Base-by-base conservation (phyloP, 495 filamentous ascomycete genomes). In the Zalerion maritima region DNA sequence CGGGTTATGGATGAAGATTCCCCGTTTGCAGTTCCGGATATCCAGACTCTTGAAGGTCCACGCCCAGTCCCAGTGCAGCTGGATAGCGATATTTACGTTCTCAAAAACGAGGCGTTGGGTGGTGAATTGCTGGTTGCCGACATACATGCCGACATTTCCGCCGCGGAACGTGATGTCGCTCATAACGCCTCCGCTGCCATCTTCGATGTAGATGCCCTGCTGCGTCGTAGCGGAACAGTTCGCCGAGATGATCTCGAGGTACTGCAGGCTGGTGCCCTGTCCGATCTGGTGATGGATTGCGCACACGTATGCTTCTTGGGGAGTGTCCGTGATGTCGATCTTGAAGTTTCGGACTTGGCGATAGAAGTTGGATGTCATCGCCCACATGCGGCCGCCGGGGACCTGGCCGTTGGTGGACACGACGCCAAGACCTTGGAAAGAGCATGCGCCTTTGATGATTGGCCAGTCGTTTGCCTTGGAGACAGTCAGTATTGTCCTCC, bases 351-450 rank as follows among this genome's bases (percentile, higher is more conserved):
- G 71, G 31, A 83, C 58, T 32, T 77, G 71, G 18, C 77, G 73
- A 61, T 71, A 83, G 57, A 81, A 81, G 52, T 79, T 79, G 69
- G 50, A 78, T 75, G 39, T 73, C 73, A 47, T 67, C 79, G 72
- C 29, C 21, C 34, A 41, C 30, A 31, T 1, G 11, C 9, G 20
- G 6, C 50, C 42, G 23, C 42, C 47, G 21, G 53, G 50, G 15
- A 57, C 48, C 24, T 40, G 44, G 38, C 71, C 73, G 37, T 82
- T 71, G 9, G 75, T 55, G 34, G 79, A 75, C 32, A 82, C 66
- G 4, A 82, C 60, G 15, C 71, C 76, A 45, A 81, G 75, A 29
- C 77, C 76, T 8, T 57, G 15, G 44, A 82, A 82, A 28, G 45
- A 49, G 1, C 61, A 29, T 0, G 60, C 43, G 2, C 65, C 77